Evolutionary conservation across 163 green algal species (phyloP).

Genomic region (Chlamydomonas reinhardtii): DNA sequence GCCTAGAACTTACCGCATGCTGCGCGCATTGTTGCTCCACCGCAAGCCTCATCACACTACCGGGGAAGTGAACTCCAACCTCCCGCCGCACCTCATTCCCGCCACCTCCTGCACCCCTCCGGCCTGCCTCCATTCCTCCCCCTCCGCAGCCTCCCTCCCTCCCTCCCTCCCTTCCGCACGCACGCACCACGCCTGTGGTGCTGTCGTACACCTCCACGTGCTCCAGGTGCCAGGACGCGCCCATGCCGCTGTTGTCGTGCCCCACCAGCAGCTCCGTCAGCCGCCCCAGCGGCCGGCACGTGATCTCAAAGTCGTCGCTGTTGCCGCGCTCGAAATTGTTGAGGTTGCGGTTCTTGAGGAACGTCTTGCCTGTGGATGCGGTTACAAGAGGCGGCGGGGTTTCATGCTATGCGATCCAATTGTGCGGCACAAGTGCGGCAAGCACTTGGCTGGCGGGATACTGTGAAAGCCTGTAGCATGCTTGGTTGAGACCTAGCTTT

Average conservation of each 20-base stretch:
- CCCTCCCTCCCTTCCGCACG: too few relatives aligned
- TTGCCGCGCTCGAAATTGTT: conserved; percentile 62
- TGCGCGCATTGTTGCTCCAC: too few relatives aligned
- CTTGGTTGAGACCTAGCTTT: too few relatives aligned
- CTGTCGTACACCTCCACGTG: conserved; percentile 60
- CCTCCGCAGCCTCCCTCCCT: too few relatives aligned
- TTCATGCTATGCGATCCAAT: background rate
- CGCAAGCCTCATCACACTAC: too few relatives aligned
- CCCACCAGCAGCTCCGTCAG: conserved; percentile 59
- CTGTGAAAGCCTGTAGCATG: too few relatives aligned
- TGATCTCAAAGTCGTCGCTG: conserved; percentile 55
- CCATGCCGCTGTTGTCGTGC: conserved; percentile 68
- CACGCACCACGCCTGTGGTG: conserved; percentile 48
- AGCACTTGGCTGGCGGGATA: too few relatives aligned
- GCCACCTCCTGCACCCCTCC: background rate
- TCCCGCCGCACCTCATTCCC: too few relatives aligned
- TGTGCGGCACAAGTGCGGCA: too few relatives aligned
- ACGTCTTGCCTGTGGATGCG: conserved; percentile 36
- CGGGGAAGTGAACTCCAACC: too few relatives aligned
- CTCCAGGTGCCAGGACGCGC: conserved; percentile 69
- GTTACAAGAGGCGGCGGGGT: background rate
- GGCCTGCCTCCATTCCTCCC: background rate
- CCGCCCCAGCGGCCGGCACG: conserved; percentile 27
- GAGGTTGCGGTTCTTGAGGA: conserved; percentile 47
- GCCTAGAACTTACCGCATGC: too few relatives aligned